Base-by-base conservation (phyloP, 768 basidiomycete species). In the Pulveroboletus sp. region DNA sequence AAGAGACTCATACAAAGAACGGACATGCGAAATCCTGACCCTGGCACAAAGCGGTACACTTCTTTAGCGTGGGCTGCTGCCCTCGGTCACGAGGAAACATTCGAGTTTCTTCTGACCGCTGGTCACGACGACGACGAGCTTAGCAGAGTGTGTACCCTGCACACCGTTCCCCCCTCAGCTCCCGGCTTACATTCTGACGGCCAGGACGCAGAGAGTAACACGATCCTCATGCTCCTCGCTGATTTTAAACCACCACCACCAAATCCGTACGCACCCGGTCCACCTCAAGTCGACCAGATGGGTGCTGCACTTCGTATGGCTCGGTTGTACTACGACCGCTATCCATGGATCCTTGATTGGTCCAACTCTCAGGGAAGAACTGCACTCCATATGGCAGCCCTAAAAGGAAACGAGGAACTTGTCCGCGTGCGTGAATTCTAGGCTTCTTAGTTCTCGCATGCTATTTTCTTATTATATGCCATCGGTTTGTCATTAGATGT, bases 101-200 rank as follows among this genome's bases (percentile, higher is more conserved):
- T 95, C 57, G 93, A 96, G 62, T 96, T 86, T 69, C 74, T 97
- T 47, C 73, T 95, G 46, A 80, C 76, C 55, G 82, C 79, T 18
- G 92, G 92, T 30, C 94, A 96, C 65, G 94, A 97, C 65, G 93
- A 97, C 63, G 84, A 89, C 49, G 94, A 97, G 68, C 73, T 93
- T 53, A 93, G 87, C 70, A 82, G 82, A 77, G 94, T 93, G 63
- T 60, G 84, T 74, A 39, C 51, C 33, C 40, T 35, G 49, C 31
- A 10, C 51, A 35, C 43, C 31, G 18, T 46, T 46, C 39, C 40
- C 50, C 32, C 46, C 45, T 49, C 43, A 24, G 8, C 42, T 46
- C 43, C 50, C 37, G 57, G 54, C 60, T 63, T 53, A 63, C 46
- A 49, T 50, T 39, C 41, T 39, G 47, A 36, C 43, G 31, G 48